Evolutionary conservation across 2,329 filamentous ascomycete genomes (phyloP).

Genomic region (Laburnicola sp.): DNA sequence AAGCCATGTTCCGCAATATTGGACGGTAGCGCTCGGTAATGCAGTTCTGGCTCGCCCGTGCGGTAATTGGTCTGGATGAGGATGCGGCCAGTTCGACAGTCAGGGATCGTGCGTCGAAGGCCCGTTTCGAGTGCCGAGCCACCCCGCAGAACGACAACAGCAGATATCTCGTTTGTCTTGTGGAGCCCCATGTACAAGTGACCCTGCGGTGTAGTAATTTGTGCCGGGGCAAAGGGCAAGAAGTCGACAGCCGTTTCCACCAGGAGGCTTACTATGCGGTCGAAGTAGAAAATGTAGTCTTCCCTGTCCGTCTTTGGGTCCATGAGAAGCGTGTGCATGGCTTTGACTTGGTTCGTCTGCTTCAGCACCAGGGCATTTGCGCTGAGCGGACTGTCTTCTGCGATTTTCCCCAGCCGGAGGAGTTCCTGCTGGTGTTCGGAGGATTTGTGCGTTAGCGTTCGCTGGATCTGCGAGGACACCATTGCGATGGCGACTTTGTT

Average conservation of each 20-base stretch:
- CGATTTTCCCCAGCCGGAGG: slow-evolving; percentile 71
- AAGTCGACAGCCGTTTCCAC: slow-evolving; percentile 64
- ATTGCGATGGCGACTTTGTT: slow-evolving; percentile 93
- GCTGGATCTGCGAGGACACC: slow-evolving; percentile 91
- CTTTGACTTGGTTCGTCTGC: slow-evolving; percentile 77
- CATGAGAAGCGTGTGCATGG: slow-evolving; percentile 89
- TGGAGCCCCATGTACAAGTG: slow-evolving; percentile 71
- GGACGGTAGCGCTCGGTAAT: slow-evolving; percentile 78
- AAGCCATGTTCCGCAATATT: slow-evolving; percentile 74
- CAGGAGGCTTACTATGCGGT: slow-evolving; percentile 80
- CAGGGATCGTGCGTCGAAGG: slow-evolving; percentile 85
- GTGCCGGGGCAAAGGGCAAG: slow-evolving; percentile 67
- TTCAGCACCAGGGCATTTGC: slow-evolving; percentile 73
- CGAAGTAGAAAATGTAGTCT: slow-evolving; percentile 98
- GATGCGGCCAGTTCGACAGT: slow-evolving; percentile 85
- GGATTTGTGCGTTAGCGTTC: slow-evolving; percentile 84
- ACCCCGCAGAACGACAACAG: slow-evolving; percentile 85
- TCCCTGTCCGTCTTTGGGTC: slow-evolving; percentile 77
- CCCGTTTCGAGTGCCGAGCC: slow-evolving; percentile 88
- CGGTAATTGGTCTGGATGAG: slow-evolving; percentile 80
- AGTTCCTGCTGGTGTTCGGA: slow-evolving; percentile 78
- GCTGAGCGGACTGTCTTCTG: slow-evolving; percentile 72
- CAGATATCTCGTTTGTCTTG: slow-evolving; percentile 65
- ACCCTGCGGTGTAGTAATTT: slow-evolving; percentile 72
- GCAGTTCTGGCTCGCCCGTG: slow-evolving; percentile 82